Base-by-base conservation (phyloP, 345 rosid species). In the Theobroma cacao region DNA sequence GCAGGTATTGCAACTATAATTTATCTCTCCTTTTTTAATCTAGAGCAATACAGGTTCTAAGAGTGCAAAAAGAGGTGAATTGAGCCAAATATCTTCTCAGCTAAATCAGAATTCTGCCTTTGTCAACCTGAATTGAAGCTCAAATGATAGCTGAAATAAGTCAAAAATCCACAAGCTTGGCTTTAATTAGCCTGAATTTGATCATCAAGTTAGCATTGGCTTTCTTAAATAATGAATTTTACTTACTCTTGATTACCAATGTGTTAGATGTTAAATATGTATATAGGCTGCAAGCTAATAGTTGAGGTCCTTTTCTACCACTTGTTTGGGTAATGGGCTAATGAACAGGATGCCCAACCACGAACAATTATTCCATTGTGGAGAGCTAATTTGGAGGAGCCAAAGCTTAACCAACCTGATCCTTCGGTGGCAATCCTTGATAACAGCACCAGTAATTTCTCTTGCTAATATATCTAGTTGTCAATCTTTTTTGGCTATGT, bases 361-460 rank as follows among this genome's bases (percentile, higher is more conserved):
- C 98, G 97, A 20, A 84, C 85, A 0, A 69, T 90, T 72, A 87
- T 94, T 76, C 87, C 95, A 38, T 81, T 97, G 88, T 93, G 99
- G 98, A 94, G 83, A 84, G 97, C 95, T 38, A 91, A 90, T 86
- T 79, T 97, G 82, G 97, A 93, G 84, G 96, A 91, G 74, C 90
- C 90, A 78, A 93, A 91, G 84, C 79, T 77, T 40, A 87, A 91
- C 78, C 95, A 80, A 78, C 80, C 90, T 77, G 98, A 97, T 85
- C 82, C 95, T 72, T 87, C 98, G 22, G 97, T 94, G 81, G 83
- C 83, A 84, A 91, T 97, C 81, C 84, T 84, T 69, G 97, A 94
- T 59, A 88, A 83, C 80, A 59, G 90, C 78, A 80, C 85, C 83
- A 92, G 99, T 92, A 94, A 94, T 82, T 81, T 85, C 85, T 77